Conservation (phyloP, 1,139 yeast species). For the Kluyveromyces sp. region DNA sequence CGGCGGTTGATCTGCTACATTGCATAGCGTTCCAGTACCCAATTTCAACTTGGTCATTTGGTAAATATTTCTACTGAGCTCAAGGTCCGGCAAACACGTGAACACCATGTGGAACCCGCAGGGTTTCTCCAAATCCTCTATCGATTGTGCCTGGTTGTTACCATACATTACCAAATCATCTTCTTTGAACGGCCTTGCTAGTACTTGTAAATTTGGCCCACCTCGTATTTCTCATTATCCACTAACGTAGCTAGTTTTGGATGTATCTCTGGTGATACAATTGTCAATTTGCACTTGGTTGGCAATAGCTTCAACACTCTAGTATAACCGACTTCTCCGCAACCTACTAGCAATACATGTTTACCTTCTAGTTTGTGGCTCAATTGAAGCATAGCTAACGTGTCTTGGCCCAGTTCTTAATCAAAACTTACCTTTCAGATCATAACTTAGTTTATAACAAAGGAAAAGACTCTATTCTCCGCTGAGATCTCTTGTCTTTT, state of each 20-base stretch:
- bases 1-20: slow-evolving; percentile 30
- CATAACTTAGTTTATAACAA: too few species aligned
- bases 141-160: slow-evolving; percentile 6
- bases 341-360: slow-evolving; percentile 27
- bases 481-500: too few species aligned
- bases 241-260: slow-evolving; percentile 9
- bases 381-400: slow-evolving; percentile 16
- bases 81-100: slow-evolving; percentile 25
- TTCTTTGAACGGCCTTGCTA: slow-evolving; percentile 12
- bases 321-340: slow-evolving; percentile 28
- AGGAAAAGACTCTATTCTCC: too few species aligned
- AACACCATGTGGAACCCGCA: slow-evolving; percentile 22
- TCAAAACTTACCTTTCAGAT: too few species aligned
- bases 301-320: slow-evolving; percentile 25
- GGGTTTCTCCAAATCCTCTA: slow-evolving; percentile 1
- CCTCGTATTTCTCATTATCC: slow-evolving; percentile 4
- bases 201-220: slow-evolving; percentile 14
- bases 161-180: slow-evolving; percentile 14
- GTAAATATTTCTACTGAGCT: slow-evolving; percentile 20
- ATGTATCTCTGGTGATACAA: slow-evolving; percentile 23
- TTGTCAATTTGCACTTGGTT: slow-evolving; percentile 27
- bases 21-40: slow-evolving; percentile 26
- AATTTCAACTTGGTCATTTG: slow-evolving; percentile 16
- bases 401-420: too few species aligned
- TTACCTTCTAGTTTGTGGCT: slow-evolving; percentile 24